Evolutionary conservation across 1,284 basidiomycete species (phyloP), one percentile per base, ranked within the genome.

Genomic region (Fomitopsis palustris): DNA sequence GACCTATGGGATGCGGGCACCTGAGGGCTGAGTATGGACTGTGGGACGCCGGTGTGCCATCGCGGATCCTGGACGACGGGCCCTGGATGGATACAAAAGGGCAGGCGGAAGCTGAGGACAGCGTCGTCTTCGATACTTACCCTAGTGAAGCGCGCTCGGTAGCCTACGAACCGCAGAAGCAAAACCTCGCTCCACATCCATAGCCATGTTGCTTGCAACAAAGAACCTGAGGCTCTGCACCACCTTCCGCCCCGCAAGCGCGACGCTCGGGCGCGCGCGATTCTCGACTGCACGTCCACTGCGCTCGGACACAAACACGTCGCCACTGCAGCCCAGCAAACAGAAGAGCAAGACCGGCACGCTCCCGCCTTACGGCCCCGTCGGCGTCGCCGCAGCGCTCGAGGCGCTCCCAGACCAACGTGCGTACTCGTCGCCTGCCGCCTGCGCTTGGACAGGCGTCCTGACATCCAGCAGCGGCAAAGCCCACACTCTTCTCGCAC

Each of bases 351-450:
- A 73, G 52, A 67, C 66, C 1, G 70, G 69, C 41, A 51, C 53
- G 10, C 62, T 65, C 17, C 85, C 84, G 3, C 78, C 81, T n/a
- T 76, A 85, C 14, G 83, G 81, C 0, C 84, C 81, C 6, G 74
- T 88, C 53, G 88, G 87, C 2, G 85, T 89, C 49, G 75, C 75
- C 14, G 85, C 84, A 12, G 87, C 87, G 0, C 70, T 86, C 5
- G 73, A 77, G 49, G 75, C 77, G 2, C 73, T 75, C n/a, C 61
- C 68, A 4, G 53, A 56, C 38, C 43, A 61, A 3, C 62, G 65
- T 65, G 35, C 56, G 63, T 61, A 8, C 41, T 12, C 17, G 29
- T 23, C 4, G n/a, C 45, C 19, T 5, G 21, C n/a, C 10, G 14
- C 8, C 17, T 12, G 14, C 2, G n/a, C 21, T 7, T n/a, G n/a